These are phyloP conservation scores for Arthroderma uncinatum DNA, from an alignment of 2,329 filamentous ascomycete genomes.

Conservation along the genomic window DNA sequence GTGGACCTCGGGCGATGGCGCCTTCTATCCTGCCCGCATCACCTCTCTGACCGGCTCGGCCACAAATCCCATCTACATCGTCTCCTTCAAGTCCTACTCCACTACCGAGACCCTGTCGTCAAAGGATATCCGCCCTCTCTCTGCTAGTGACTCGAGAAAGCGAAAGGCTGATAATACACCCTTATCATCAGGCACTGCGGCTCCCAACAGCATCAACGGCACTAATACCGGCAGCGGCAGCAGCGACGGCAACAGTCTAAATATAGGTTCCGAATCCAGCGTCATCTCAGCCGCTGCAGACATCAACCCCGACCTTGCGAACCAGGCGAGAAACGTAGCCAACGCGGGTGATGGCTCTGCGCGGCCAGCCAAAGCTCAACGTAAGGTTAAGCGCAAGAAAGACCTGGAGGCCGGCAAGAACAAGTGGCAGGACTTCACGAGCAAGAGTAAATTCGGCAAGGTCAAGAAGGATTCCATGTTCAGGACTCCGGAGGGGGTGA, in stretches of 20 bases:
- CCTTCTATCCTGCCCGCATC: conserved; percentile 85
- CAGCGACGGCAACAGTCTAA: neutral
- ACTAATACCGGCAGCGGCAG: neutral
- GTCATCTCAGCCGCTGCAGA: conserved; percentile 57
- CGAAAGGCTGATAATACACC: conserved; percentile 73
- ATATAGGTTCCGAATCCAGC: conserved; percentile 29
- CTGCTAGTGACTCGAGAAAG: conserved; percentile 56
- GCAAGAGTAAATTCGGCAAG: conserved; percentile 58
- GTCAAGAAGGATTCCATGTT: conserved; percentile 94
- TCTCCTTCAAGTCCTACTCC: conserved; percentile 83
- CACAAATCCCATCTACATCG: conserved; percentile 82
- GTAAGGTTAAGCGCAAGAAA: conserved; percentile 77
- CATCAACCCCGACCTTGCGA: conserved; percentile 54
- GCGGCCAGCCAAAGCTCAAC: conserved; percentile 56
- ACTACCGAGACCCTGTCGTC: conserved; percentile 70
- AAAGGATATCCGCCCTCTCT: conserved; percentile 71
- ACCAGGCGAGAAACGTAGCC: conserved; percentile 49
- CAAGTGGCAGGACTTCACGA: conserved; percentile 89
- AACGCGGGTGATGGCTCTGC: conserved; percentile 50
- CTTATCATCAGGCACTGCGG: conserved; percentile 30
- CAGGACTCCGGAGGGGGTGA: conserved; percentile 73
- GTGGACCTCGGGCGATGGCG: conserved; percentile 79
- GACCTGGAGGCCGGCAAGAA: conserved; percentile 81
- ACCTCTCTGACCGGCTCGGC: conserved; percentile 86
- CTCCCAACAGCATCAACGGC: neutral